Percentiles rank a stretch among this genome's conserved stretches.
These are phyloP conservation scores for Rhizophora apiculata DNA, from an alignment of 345 rosid species.

Conservation along the genomic window DNA sequence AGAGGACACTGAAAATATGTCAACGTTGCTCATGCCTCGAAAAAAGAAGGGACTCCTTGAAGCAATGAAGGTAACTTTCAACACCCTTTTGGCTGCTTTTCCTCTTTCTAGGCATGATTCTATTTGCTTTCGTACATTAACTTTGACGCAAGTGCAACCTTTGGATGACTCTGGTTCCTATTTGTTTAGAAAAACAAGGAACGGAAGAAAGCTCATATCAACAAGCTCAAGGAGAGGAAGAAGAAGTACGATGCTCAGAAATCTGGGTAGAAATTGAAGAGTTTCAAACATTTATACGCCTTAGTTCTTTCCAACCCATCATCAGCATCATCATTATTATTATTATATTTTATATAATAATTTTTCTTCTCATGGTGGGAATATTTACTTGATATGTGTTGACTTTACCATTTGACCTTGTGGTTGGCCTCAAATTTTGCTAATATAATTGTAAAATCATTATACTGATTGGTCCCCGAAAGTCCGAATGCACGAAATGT, in stretches of 20 bases:
- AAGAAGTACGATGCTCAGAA: conserved; percentile 29
- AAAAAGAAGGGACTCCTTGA: conserved; percentile 56
- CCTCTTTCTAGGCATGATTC: background rate
- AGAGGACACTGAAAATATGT: conserved; percentile 36
- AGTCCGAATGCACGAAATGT: too few relatives aligned
- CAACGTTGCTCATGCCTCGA: conserved; percentile 50
- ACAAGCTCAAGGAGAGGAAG: conserved; percentile 58
- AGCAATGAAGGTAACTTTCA: conserved; percentile 61
- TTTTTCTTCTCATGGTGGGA: too few relatives aligned
- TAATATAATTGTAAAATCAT: background rate
- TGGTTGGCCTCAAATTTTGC: conserved; percentile 21
- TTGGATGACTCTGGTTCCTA: conserved; percentile 5
- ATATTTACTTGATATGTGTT: too few relatives aligned
- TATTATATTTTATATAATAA: too few relatives aligned
- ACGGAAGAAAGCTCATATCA: conserved; percentile 34
- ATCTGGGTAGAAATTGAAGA: conserved; percentile 20
- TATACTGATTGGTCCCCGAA: background rate
- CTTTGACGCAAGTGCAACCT: background rate
- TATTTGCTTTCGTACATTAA: background rate
- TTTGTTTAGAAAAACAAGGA: conserved; percentile 42
- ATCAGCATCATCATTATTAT: too few relatives aligned
- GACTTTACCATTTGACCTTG: background rate
- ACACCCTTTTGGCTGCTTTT: background rate
- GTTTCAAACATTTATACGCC: background rate
- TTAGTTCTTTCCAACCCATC: background rate